These are phyloP conservation scores for Botrytis tulipae DNA, from an alignment of 2,329 filamentous ascomycete genomes.

Conservation along the genomic window DNA sequence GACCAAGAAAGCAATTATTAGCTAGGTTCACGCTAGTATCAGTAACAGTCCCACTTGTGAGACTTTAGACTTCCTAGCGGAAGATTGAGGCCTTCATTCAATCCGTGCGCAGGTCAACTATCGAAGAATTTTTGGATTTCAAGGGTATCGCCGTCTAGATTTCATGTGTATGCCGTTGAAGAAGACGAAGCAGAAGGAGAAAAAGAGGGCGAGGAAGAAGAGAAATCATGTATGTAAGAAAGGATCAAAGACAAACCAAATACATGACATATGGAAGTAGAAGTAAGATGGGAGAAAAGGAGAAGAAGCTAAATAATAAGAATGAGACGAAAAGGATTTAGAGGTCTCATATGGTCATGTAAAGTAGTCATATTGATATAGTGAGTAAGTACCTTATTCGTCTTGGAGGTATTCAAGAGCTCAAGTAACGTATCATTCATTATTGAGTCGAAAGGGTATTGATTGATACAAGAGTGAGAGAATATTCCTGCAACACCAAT, in stretches of 20 bases:
- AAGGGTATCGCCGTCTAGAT: constrained; percentile 12
- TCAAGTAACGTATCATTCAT: not conserved
- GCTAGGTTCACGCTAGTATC: constrained; percentile 22
- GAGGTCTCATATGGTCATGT: not conserved
- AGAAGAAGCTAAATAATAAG: not conserved
- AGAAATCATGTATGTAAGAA: not conserved
- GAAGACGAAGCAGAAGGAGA: not conserved
- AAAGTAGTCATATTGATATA: not conserved
- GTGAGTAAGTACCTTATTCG: not conserved
- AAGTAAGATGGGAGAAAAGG: not conserved
- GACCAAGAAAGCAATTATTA: constrained; percentile 21
- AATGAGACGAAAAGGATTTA: not conserved
- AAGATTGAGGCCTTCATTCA: constrained; percentile 19
- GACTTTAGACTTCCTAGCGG: constrained; percentile 9
- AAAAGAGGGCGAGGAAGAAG: not conserved
- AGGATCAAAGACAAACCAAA: not conserved
- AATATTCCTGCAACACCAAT: not conserved
- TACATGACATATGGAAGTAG: not conserved
- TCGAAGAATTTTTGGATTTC: not conserved
- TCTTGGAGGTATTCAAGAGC: not conserved
- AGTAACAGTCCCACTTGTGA: constrained; percentile 19
- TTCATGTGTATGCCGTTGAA: not conserved
- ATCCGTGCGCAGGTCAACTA: constrained; percentile 18
- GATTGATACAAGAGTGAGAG: not conserved
- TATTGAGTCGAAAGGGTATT: not conserved